These are phyloP conservation scores for Plasmodium berghei DNA, from an alignment of 169 alveolate genomes.

Conservation along the genomic window DNA sequence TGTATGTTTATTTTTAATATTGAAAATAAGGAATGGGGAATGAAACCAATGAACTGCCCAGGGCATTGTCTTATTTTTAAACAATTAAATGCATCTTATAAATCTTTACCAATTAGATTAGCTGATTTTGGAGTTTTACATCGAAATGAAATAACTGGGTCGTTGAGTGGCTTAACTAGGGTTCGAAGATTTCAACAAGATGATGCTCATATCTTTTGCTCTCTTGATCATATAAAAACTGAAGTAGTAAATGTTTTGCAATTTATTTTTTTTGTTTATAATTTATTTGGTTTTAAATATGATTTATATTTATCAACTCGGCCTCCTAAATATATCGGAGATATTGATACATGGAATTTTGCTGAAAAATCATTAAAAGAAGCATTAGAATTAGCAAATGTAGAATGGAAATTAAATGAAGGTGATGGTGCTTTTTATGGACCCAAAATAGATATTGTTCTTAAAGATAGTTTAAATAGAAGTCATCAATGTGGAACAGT, in stretches of 20 bases:
- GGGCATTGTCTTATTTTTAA: slow-evolving; percentile 98
- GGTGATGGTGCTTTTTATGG: slow-evolving; percentile 99
- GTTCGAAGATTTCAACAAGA: slow-evolving; percentile 99
- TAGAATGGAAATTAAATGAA: slow-evolving; percentile 95
- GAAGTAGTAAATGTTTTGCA: slow-evolving; percentile 94
- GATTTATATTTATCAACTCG: slow-evolving; percentile 96
- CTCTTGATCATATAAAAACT: slow-evolving; percentile 93
- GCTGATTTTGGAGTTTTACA: slow-evolving; percentile 99
- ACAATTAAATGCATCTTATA: slow-evolving; percentile 93
- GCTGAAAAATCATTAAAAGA: slow-evolving; percentile 96
- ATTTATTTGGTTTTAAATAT: slow-evolving; percentile 94
- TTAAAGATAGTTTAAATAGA: slow-evolving; percentile 97
- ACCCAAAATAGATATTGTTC: slow-evolving; percentile 98
- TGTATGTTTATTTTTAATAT: slow-evolving; percentile 93
- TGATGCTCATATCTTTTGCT: slow-evolving; percentile 99
- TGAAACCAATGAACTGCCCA: slow-evolving; percentile 99
- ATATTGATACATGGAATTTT: slow-evolving; percentile 94
- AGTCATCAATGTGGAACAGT: slow-evolving; percentile 99
- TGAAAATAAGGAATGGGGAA: slow-evolving; percentile 97
- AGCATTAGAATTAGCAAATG: slow-evolving; percentile 94
- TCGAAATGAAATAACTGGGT: slow-evolving; percentile 98
- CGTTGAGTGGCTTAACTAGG: slow-evolving; percentile 97
- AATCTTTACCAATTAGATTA: slow-evolving; percentile 97
- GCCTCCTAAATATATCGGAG: slow-evolving; percentile 97
- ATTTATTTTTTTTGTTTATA: slow-evolving; percentile 94